Conservation (phyloP, 2,329 filamentous ascomycete species). For the Botrytis byssoidea region DNA sequence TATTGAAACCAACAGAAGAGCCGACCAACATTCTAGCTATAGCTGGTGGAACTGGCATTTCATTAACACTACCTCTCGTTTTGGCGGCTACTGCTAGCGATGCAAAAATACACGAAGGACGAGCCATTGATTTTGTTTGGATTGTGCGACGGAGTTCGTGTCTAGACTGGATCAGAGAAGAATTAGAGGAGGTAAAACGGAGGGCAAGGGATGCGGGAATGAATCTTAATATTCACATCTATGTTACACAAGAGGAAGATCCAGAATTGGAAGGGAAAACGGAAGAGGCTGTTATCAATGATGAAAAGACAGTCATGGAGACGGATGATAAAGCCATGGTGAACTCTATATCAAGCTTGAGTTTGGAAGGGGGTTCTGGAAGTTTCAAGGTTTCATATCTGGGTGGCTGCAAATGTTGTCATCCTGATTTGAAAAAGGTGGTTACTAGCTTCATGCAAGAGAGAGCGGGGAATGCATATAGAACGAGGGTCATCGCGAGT, state of each 20-base stretch:
- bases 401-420: neutral
- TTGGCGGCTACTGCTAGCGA: constrained; percentile 43
- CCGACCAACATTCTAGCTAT: constrained; percentile 51
- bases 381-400: neutral
- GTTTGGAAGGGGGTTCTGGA: too few relatives aligned
- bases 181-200: constrained; percentile 50
- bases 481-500: constrained; percentile 58
- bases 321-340: constrained; percentile 1
- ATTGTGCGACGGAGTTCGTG: constrained; percentile 55
- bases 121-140: constrained; percentile 61
- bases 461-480: constrained; percentile 44
- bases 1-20: constrained; percentile 37
- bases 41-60: constrained; percentile 59
- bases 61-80: constrained; percentile 54
- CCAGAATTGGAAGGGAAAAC: neutral
- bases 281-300: neutral
- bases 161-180: constrained; percentile 56
- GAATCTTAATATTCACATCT: constrained; percentile 54
- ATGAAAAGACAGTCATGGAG: neutral
- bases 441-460: constrained; percentile 50
- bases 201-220: constrained; percentile 42
- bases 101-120: neutral
- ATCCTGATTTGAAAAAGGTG: constrained; percentile 37
- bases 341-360: neutral
- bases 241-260: constrained; percentile 48